Evolutionary conservation across 352 stramenopile species (phyloP).

Genomic region (Globisporangium rhizosaccharum): DNA sequence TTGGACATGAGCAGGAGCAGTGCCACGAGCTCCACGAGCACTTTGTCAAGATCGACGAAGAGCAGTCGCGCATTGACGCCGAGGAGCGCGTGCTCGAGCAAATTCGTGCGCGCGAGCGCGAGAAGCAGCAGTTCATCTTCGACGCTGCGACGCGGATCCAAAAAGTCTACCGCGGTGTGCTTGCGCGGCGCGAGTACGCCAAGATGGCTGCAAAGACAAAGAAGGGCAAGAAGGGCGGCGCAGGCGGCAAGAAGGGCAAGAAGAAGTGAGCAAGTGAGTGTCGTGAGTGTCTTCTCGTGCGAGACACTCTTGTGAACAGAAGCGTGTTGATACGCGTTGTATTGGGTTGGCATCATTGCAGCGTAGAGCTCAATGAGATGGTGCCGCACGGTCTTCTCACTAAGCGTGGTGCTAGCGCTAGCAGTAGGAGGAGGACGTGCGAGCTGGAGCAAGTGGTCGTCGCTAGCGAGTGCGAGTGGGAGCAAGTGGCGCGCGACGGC

Average conservation of each 20-base stretch:
- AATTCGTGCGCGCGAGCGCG: conserved; percentile 59
- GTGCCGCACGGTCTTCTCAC: conserved; percentile 6
- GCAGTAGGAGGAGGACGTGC: no score
- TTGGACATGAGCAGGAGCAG: conserved; percentile 64
- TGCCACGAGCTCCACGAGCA: conserved; percentile 76
- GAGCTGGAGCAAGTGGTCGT: conserved; percentile 4
- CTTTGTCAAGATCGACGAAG: conserved; percentile 85
- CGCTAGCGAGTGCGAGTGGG: conserved; percentile 8
- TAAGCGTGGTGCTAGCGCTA: background rate
- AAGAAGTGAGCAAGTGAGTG: conserved; percentile 10
- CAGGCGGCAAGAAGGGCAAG: conserved; percentile 35
- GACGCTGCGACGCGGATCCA: conserved; percentile 72
- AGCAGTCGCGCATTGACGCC: conserved; percentile 77
- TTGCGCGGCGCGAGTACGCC: conserved; percentile 56
- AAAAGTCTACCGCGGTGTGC: conserved; percentile 70
- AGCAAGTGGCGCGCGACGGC: conserved; percentile 13
- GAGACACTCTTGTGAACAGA: no score
- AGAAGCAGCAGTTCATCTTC: conserved; percentile 76
- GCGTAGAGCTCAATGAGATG: conserved; percentile 12
- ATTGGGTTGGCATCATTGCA: background rate
- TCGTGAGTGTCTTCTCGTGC: no score
- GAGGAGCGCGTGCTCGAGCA: conserved; percentile 72
- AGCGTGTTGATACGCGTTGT: no score
- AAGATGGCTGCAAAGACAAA: conserved; percentile 83
- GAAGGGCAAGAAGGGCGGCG: conserved; percentile 67